Conservation (phyloP, 164 flowering plant species). For the Platanus orientalis region DNA sequence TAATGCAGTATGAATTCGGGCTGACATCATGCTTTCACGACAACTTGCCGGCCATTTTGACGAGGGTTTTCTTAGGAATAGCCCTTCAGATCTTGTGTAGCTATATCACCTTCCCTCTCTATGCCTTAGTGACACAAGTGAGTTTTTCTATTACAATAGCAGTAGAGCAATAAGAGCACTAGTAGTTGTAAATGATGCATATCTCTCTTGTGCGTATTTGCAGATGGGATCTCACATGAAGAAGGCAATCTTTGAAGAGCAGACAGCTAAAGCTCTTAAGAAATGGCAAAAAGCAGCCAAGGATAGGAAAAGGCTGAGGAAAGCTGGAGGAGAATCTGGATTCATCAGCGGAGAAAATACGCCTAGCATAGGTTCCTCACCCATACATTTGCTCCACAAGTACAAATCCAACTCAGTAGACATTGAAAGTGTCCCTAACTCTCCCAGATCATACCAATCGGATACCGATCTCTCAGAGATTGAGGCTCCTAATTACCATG, state of each 20-base stretch:
- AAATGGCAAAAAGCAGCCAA: constrained; percentile 60
- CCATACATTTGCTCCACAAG: too few relatives aligned
- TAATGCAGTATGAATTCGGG: too few relatives aligned
- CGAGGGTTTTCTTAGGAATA: too few relatives aligned
- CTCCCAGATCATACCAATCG: constrained; percentile 24
- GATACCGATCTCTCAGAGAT: constrained; percentile 40
- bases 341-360: constrained; percentile 41
- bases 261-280: constrained; percentile 54
- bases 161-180: too few relatives aligned
- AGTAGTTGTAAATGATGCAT: too few relatives aligned
- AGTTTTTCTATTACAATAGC: too few relatives aligned
- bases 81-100: constrained; percentile 60
- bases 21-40: too few relatives aligned
- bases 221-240: constrained; percentile 87
- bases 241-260: constrained; percentile 65
- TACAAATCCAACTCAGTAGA: too few relatives aligned
- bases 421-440: constrained; percentile 29
- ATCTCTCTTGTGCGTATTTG: too few relatives aligned
- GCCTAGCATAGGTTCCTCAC: constrained; percentile 45
- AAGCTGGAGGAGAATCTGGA: constrained; percentile 25
- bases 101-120: constrained; percentile 71
- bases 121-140: constrained; percentile 69
- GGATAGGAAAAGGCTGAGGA: constrained; percentile 30
- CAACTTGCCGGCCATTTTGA: too few relatives aligned
- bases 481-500: constrained; percentile 13